Evolutionary conservation across 2,329 filamentous ascomycete genomes (phyloP).

Genomic region (Talaromyces atroroseus): DNA sequence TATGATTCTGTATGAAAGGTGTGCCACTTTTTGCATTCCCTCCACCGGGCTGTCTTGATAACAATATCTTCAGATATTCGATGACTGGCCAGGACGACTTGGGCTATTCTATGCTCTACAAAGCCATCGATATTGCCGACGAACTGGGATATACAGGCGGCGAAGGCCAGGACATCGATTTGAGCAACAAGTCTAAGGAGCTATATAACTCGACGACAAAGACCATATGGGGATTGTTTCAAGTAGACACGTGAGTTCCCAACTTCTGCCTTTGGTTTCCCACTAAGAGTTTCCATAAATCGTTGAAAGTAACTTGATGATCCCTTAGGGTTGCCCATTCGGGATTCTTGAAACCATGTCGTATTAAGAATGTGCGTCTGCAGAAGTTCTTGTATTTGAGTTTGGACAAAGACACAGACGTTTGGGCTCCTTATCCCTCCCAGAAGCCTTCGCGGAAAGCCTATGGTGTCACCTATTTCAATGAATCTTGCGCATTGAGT

Average conservation of each 20-base stretch:
- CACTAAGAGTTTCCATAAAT: no score
- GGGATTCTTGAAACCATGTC: constrained; percentile 29
- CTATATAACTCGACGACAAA: constrained; percentile 27
- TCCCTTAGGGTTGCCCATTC: constrained; percentile 29
- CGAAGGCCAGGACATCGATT: constrained; percentile 19
- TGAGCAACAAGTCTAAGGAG: constrained; percentile 23
- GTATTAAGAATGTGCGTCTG: constrained; percentile 31
- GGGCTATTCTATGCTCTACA: constrained; percentile 34
- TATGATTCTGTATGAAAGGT: constrained; percentile 34
- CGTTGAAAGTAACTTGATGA: not conserved
- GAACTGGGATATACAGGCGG: constrained; percentile 28
- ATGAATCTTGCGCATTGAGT: constrained; percentile 30
- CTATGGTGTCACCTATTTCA: constrained; percentile 28
- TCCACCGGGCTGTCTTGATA: not conserved
- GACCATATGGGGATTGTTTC: constrained; percentile 35
- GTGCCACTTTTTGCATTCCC: not conserved
- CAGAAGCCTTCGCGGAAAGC: constrained; percentile 24
- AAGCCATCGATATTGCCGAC: constrained; percentile 31
- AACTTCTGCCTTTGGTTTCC: no score
- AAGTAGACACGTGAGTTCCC: constrained; percentile 33
- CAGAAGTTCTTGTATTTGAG: constrained; percentile 16
- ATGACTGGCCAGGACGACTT: constrained; percentile 32
- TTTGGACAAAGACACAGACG: constrained; percentile 17
- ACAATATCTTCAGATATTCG: constrained; percentile 24
- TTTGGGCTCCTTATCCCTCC: constrained; percentile 31